phyloP scores from a whole-genome alignment of 1,284 basidiomycete genomes.

The Leccinum fallax region DNA sequence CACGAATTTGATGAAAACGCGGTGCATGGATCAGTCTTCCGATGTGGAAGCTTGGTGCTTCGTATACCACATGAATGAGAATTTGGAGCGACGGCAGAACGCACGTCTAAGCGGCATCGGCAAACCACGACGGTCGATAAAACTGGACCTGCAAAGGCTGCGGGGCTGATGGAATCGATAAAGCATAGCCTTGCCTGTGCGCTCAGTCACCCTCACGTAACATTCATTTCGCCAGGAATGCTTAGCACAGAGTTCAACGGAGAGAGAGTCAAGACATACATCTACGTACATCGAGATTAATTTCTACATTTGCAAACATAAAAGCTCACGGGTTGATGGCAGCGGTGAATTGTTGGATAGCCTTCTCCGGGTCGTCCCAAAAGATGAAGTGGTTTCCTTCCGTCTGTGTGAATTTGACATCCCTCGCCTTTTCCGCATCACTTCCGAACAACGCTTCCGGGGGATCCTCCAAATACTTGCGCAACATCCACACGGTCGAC shows the following conservation, averaged over 20 bases:
- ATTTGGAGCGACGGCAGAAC: background rate
- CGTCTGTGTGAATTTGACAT: conserved; percentile 15
- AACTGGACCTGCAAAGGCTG: background rate
- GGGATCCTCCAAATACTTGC: conserved; percentile 8
- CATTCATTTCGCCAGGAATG: background rate
- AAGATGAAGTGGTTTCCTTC: conserved; percentile 36
- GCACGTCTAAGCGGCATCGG: too few relatives aligned
- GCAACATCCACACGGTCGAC: conserved; percentile 19
- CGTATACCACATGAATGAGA: background rate
- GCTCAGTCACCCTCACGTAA: background rate
- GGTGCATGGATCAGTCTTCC: background rate
- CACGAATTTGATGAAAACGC: background rate
- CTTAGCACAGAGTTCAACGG: background rate
- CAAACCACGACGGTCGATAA: background rate
- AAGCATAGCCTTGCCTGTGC: background rate
- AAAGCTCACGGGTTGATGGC: conserved; percentile 16
- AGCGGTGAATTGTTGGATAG: conserved; percentile 21
- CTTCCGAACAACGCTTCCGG: conserved; percentile 15
- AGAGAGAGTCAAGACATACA: background rate
- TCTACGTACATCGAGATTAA: background rate
- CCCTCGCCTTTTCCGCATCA: conserved; percentile 25
- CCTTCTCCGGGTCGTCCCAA: conserved; percentile 32
- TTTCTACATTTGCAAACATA: background rate
- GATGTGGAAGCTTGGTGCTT: background rate
- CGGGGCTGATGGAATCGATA: too few relatives aligned